Evolutionary conservation across 805 yeast species (phyloP).

Genomic region (Ogataea zsoltii): DNA sequence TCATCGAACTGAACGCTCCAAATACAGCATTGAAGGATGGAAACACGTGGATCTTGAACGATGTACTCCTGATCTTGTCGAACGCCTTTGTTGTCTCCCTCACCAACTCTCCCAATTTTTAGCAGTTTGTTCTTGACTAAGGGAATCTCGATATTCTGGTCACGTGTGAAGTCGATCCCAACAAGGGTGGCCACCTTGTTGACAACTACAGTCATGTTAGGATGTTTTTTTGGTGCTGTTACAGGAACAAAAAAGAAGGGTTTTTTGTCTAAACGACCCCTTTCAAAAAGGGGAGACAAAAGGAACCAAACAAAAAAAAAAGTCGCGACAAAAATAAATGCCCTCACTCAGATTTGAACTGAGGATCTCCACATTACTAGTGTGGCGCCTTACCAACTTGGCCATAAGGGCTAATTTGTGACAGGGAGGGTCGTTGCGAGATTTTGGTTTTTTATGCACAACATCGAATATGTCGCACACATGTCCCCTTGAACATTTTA

Average conservation of each 20-base stretch:
- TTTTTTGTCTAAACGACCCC: background rate
- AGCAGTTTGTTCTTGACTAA: slow-evolving; percentile 35
- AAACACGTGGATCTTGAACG: slow-evolving; percentile 40
- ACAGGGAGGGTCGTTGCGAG: too few relatives aligned
- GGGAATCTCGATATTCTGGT: slow-evolving; percentile 6
- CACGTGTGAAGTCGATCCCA: slow-evolving; percentile 6
- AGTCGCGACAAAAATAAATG: slow-evolving; percentile 18
- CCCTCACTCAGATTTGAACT: slow-evolving; percentile 38
- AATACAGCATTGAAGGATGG: slow-evolving; percentile 45
- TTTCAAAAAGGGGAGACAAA: slow-evolving; percentile 9
- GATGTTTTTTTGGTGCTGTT: too few relatives aligned
- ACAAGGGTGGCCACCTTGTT: slow-evolving; percentile 1
- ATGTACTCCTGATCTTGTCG: slow-evolving; percentile 23
- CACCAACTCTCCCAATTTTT: slow-evolving; percentile 44
- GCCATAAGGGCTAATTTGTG: slow-evolving; percentile 32
- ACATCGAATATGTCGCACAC: too few relatives aligned
- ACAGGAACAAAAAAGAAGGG: too few relatives aligned
- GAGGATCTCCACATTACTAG: slow-evolving; percentile 39
- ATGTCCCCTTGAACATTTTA: too few relatives aligned
- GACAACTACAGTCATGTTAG: background rate
- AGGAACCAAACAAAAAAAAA: background rate
- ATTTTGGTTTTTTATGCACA: too few relatives aligned
- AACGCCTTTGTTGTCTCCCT: slow-evolving; percentile 23
- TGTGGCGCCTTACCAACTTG: slow-evolving; percentile 39
- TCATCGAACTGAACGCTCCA: slow-evolving; percentile 47